These are phyloP conservation scores for Tolypocladium cylindrosporum DNA, from an alignment of 2,329 filamentous ascomycete species.

Conservation along the genomic window DNA sequence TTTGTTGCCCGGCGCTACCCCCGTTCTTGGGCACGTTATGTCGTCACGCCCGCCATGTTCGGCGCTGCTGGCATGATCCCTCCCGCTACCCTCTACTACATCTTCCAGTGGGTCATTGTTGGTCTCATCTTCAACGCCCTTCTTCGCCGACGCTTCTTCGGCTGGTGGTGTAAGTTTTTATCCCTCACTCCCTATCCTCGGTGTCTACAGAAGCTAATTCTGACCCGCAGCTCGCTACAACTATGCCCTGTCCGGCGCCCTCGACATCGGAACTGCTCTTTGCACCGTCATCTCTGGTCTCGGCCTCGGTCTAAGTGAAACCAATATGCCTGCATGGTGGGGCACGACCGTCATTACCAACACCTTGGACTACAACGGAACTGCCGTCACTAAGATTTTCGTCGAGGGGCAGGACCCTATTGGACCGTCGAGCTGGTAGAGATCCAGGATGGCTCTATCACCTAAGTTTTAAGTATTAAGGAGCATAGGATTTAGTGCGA, in stretches of 20 bases:
- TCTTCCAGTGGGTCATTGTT: conserved; percentile 43
- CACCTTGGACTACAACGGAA: conserved; percentile 19
- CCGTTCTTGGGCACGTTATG: conserved; percentile 32
- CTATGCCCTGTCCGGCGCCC: conserved; percentile 47
- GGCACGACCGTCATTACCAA: conserved; percentile 18
- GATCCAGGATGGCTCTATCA: neutral
- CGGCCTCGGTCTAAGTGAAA: conserved; percentile 33
- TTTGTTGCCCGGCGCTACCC: conserved; percentile 36
- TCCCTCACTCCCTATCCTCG: neutral
- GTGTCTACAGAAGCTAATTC: neutral
- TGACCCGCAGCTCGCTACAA: conserved; percentile 32
- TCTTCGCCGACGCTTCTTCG: conserved; percentile 37
- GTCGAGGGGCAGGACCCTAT: conserved; percentile 16
- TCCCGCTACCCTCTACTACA: conserved; percentile 45
- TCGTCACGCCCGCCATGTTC: conserved; percentile 44
- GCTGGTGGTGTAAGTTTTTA: conserved; percentile 41
- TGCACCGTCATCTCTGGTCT: conserved; percentile 43
- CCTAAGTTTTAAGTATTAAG: neutral
- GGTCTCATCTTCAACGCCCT: conserved; percentile 46
- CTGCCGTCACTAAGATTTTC: conserved; percentile 17
- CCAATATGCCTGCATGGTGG: conserved; percentile 40
- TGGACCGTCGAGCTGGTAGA: conserved; percentile 16
- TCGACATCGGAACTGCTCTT: conserved; percentile 49
- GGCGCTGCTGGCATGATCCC: conserved; percentile 39
- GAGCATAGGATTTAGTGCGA: neutral